Conservation (phyloP, 2,329 filamentous ascomycete species). For the Botryotinia globosa region DNA sequence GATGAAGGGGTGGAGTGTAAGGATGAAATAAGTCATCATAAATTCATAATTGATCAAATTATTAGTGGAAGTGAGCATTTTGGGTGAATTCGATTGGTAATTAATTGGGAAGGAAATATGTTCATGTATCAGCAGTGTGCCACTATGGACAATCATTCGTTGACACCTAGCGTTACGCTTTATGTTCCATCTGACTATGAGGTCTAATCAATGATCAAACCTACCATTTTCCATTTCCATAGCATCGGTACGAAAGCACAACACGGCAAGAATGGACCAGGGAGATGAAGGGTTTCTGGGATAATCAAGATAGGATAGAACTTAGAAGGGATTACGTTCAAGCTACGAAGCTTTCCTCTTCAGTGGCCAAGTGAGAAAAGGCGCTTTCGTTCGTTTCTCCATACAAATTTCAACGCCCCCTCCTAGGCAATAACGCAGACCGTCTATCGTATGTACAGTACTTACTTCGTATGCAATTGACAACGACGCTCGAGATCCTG, state of each 20-base stretch:
- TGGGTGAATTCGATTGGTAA: neutral
- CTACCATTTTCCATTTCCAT: neutral
- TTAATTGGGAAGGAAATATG: neutral
- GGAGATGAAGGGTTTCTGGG: slow-evolving; percentile 10
- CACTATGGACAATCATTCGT: slow-evolving; percentile 1
- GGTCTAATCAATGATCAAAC: slow-evolving; percentile 13
- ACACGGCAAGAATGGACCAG: slow-evolving; percentile 13
- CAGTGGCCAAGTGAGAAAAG: neutral
- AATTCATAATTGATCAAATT: slow-evolving; percentile 7
- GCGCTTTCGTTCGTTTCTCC: neutral
- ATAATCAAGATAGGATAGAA: neutral
- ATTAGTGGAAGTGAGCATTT: slow-evolving; percentile 1
- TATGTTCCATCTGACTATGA: slow-evolving; percentile 10
- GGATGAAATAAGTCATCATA: slow-evolving; percentile 3
- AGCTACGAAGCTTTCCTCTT: neutral
- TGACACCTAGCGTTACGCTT: slow-evolving; percentile 2
- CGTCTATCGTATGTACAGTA: neutral
- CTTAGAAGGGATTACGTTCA: neutral
- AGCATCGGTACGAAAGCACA: slow-evolving; percentile 8
- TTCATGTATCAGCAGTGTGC: slow-evolving; percentile 13
- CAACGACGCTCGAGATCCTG: neutral
- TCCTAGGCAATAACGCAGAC: neutral
- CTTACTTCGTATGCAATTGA: slow-evolving; percentile 3
- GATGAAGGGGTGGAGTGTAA: neutral
- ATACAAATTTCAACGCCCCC: neutral